Evolutionary conservation across 2,329 filamentous ascomycete genomes (phyloP), one percentile per base, ranked within the genome.

Genomic region (Monosporascus ibericus): DNA sequence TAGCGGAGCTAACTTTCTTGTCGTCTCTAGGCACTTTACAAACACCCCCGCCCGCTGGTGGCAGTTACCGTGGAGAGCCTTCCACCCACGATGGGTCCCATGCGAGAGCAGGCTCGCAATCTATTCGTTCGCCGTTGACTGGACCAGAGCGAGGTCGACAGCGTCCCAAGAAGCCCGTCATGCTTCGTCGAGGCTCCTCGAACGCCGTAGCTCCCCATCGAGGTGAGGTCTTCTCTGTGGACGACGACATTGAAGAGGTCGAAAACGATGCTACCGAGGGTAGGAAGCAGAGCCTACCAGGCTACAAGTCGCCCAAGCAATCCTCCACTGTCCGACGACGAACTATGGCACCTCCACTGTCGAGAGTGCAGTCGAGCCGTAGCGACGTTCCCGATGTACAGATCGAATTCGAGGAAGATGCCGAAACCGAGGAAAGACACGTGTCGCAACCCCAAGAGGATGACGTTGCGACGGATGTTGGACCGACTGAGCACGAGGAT

Each of bases 141-240:
- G 66, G 69, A 44, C 64, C 73, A 52, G 79, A 82, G 50, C 74
- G 78, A 59, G 72, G 75, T 55, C 76, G 76, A 46, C 67, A 70
- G 24, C 77, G 79, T 58, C 77, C 84, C 15, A 85, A 82, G 67
- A 95, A 92, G 68, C 90, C 90, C 18, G 72, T 80, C 11, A 81
- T 92, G 69, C 69, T 81, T 53, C 86, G 90, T 60, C 85, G 90
- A 55, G 78, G 85, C 53, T 92, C 90, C 1, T 90, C 90, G 24
- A 88, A 81, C 52, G 70, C 70, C 7, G 78, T 83, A 63, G 84
- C 84, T 40, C 91, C 90, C 3, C 84, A 92, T 66, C 86, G 90
- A 50, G 89, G 92, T 30, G 88, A 88, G 56, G 79, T 92, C 55
- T 97, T 95, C 72, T 96, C 92, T 0, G 90, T 90, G 47, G 92